phyloP scores from a whole-genome alignment of 2,329 filamentous ascomycete species.

The Annulohypoxylon truncatum region DNA sequence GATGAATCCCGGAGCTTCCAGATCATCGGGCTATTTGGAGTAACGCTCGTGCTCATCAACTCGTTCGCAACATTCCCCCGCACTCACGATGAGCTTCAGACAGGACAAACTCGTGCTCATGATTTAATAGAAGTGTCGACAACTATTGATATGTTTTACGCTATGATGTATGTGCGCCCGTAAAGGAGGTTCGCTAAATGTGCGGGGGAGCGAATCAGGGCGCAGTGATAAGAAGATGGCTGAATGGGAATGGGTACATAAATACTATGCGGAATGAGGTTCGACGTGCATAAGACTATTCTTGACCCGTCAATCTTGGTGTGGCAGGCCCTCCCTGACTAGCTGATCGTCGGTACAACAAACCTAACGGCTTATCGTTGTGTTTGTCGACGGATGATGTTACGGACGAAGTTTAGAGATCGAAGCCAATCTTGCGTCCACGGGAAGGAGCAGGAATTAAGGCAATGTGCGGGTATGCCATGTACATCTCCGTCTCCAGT shows the following conservation, averaged over 20 bases:
- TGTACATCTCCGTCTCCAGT: slow-evolving; percentile 4
- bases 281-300: slow-evolving; percentile 28
- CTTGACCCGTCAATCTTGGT: slow-evolving; percentile 8
- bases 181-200: slow-evolving; percentile 25
- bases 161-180: slow-evolving; percentile 21
- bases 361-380: background rate
- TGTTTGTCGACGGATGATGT: background rate
- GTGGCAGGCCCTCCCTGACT: background rate
- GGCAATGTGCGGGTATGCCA: slow-evolving; percentile 24
- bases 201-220: slow-evolving; percentile 40
- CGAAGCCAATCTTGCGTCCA: slow-evolving; percentile 2
- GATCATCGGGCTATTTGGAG: slow-evolving; percentile 17
- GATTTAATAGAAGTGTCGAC: slow-evolving; percentile 2
- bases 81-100: slow-evolving; percentile 15
- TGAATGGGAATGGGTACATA: slow-evolving; percentile 16
- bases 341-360: slow-evolving; percentile 3
- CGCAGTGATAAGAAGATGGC: slow-evolving; percentile 32
- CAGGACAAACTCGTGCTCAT: slow-evolving; percentile 4
- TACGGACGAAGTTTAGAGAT: background rate
- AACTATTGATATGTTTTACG: slow-evolving; percentile 21
- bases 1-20: slow-evolving; percentile 22
- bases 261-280: slow-evolving; percentile 29
- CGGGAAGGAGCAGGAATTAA: background rate
- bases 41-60: slow-evolving; percentile 17
- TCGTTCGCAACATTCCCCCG: slow-evolving; percentile 25